phyloP scores from a whole-genome alignment of 2,329 filamentous ascomycete genomes.

The Incumbomyces delicatus region DNA sequence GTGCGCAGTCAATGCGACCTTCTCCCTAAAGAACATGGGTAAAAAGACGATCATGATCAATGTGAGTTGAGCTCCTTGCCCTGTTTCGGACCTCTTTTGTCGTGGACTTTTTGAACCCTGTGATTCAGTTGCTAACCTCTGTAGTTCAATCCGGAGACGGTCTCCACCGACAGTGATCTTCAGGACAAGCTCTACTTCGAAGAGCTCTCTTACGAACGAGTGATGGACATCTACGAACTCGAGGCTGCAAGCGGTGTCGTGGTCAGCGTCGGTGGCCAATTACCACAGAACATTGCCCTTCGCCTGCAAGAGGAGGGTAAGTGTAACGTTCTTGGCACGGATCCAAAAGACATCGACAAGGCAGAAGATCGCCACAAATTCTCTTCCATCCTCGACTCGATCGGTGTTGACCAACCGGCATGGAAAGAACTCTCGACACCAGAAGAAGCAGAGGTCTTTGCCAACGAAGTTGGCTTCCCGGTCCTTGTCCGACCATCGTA shows the following conservation, averaged over 20 bases:
- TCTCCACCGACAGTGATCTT: constrained; percentile 73
- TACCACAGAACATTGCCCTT: constrained; percentile 95
- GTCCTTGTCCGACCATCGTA: constrained; percentile 92
- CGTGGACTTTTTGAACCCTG: background rate
- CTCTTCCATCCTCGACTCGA: constrained; percentile 91
- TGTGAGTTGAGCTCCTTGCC: constrained; percentile 35
- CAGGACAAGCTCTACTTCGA: constrained; percentile 95
- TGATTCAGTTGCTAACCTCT: constrained; percentile 45
- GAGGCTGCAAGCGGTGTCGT: constrained; percentile 79
- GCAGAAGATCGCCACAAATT: constrained; percentile 98
- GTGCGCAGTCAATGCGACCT: constrained; percentile 86
- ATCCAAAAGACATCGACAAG: constrained; percentile 92
- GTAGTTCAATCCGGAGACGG: constrained; percentile 68
- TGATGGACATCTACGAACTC: constrained; percentile 98
- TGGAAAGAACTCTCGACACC: constrained; percentile 97
- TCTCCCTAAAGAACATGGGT: constrained; percentile 72
- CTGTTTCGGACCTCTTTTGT: background rate
- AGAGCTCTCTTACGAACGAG: constrained; percentile 89
- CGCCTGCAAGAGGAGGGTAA: constrained; percentile 84
- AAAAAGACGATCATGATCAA: constrained; percentile 99
- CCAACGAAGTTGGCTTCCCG: constrained; percentile 76
- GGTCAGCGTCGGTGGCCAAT: constrained; percentile 89
- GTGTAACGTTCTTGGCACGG: constrained; percentile 82
- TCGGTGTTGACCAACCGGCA: constrained; percentile 90
- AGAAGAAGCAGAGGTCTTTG: constrained; percentile 77